A percentile compares a stretch with the other conserved stretches of the same genome.
Evolutionary conservation across 805 yeast species (phyloP).

Genomic region (Yamadazyma sp.): DNA sequence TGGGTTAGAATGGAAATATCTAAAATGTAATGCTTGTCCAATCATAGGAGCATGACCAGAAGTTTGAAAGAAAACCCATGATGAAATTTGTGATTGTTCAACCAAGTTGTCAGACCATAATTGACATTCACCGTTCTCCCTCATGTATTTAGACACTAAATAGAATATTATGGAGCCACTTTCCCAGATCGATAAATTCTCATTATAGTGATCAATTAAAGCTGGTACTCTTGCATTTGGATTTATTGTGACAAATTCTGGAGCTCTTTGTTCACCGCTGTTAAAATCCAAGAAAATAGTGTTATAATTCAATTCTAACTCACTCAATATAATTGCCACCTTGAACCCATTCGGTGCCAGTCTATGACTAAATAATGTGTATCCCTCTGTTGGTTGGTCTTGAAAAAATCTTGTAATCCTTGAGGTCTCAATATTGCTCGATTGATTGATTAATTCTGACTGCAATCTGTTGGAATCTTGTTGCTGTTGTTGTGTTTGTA

Average conservation of each 20-base stretch:
- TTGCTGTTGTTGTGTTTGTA: conserved; percentile 6
- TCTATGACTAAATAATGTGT: conserved; percentile 75
- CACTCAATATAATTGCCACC: conserved; percentile 86
- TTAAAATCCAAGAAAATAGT: conserved; percentile 86
- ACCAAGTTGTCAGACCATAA: conserved; percentile 76
- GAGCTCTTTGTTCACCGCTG: conserved; percentile 87
- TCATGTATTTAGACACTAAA: conserved; percentile 63
- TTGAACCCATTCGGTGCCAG: conserved; percentile 96
- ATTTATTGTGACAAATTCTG: conserved; percentile 88
- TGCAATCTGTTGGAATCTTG: conserved; percentile 24
- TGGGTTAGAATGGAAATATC: conserved; percentile 82
- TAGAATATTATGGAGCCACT: conserved; percentile 89
- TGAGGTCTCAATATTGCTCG: conserved; percentile 41
- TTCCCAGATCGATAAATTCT: conserved; percentile 87
- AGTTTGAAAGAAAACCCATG: conserved; percentile 94
- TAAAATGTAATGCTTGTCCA: conserved; percentile 93
- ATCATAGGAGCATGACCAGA: conserved; percentile 99
- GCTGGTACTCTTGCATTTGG: conserved; percentile 98
- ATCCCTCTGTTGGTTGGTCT: conserved; percentile 77
- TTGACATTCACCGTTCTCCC: conserved; percentile 64
- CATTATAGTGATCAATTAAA: conserved; percentile 80
- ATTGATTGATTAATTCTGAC: conserved; percentile 41
- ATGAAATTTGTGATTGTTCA: conserved; percentile 79
- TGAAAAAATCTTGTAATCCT: conserved; percentile 70
- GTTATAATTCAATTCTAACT: conserved; percentile 72